Evolutionary conservation across 352 stramenopile genomes (phyloP).

Genomic region (Peronospora belbahrii): DNA sequence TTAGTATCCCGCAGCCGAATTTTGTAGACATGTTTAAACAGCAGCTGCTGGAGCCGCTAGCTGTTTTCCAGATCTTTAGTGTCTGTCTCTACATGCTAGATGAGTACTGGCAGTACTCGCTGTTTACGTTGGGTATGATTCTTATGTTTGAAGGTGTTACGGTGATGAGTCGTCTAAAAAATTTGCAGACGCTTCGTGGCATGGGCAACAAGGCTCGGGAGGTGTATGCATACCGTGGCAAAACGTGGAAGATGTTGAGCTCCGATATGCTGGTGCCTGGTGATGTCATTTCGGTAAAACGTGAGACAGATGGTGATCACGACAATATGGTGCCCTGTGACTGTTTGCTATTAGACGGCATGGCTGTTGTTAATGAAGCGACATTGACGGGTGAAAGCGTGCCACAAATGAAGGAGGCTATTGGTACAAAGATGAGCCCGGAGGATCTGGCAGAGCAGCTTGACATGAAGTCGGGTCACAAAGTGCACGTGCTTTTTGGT

Average conservation of each 20-base stretch:
- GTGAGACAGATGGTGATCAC: conserved; percentile 69
- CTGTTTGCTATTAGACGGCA: conserved; percentile 91
- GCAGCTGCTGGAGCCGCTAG: conserved; percentile 96
- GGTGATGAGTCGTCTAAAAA: conserved; percentile 92
- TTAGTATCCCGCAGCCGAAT: conserved; percentile 91
- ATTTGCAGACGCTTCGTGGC: conserved; percentile 90
- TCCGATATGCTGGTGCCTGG: conserved; percentile 89
- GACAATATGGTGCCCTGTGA: conserved; percentile 92
- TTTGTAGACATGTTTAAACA: conserved; percentile 95
- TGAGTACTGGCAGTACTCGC: conserved; percentile 99
- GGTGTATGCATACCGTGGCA: conserved; percentile 88
- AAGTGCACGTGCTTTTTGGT: conserved; percentile 90
- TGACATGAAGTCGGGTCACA: conserved; percentile 84
- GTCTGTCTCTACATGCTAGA: conserved; percentile 98
- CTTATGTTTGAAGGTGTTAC: conserved; percentile 97
- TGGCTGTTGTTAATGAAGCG: conserved; percentile 97
- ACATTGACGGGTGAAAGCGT: conserved; percentile 98
- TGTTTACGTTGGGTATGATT: conserved; percentile 98
- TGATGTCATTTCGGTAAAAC: conserved; percentile 91
- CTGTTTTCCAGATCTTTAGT: conserved; percentile 99
- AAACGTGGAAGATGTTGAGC: conserved; percentile 74
- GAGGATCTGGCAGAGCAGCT: conserved; percentile 64
- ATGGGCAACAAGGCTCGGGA: conserved; percentile 87
- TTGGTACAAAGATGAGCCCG: conserved; percentile 65
- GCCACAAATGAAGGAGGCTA: conserved; percentile 95